Conservation (phyloP, 2,329 filamentous ascomycete species). For the Neocatenulostroma microsporum region DNA sequence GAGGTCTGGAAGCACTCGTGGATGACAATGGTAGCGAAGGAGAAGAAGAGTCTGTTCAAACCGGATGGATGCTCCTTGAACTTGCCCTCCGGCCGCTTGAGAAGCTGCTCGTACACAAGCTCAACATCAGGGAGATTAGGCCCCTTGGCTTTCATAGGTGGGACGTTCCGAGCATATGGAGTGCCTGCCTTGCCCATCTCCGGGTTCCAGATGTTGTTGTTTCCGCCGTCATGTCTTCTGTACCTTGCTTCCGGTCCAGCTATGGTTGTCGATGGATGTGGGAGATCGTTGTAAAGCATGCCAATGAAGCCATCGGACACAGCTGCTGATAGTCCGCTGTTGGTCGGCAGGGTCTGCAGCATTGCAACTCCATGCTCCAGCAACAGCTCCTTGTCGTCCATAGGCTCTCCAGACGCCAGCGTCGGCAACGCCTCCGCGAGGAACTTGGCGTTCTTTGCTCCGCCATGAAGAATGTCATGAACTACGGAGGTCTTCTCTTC, state of each 20-base stretch:
- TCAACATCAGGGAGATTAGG: constrained; percentile 43
- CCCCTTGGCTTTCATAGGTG: constrained; percentile 43
- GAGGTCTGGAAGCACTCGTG: constrained; percentile 43
- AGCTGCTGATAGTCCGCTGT: constrained; percentile 43
- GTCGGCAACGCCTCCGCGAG: constrained; percentile 36
- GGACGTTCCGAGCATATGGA: constrained; percentile 40
- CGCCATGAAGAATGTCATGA: constrained; percentile 35
- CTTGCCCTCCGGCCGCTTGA: constrained; percentile 33
- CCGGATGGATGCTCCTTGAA: constrained; percentile 41
- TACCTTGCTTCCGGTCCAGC: constrained; percentile 41
- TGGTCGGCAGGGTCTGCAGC: constrained; percentile 43
- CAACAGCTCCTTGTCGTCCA: constrained; percentile 42
- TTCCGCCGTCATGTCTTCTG: constrained; percentile 38
- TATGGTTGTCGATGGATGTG: constrained; percentile 42
- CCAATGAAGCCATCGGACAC: constrained; percentile 45
- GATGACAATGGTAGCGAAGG: constrained; percentile 42
- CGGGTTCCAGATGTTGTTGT: constrained; percentile 43
- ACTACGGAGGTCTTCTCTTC: constrained; percentile 35
- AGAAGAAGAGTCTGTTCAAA: constrained; percentile 41
- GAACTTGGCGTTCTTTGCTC: constrained; percentile 33
- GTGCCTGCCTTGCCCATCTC: constrained; percentile 48
- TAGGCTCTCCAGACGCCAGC: constrained; percentile 38
- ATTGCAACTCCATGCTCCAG: constrained; percentile 47
- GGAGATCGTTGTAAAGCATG: constrained; percentile 48
- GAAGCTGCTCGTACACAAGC: constrained; percentile 40